These are phyloP conservation scores for Neofusicoccum cordaticola DNA, from an alignment of 2,329 filamentous ascomycete species.

Conservation along the genomic window DNA sequence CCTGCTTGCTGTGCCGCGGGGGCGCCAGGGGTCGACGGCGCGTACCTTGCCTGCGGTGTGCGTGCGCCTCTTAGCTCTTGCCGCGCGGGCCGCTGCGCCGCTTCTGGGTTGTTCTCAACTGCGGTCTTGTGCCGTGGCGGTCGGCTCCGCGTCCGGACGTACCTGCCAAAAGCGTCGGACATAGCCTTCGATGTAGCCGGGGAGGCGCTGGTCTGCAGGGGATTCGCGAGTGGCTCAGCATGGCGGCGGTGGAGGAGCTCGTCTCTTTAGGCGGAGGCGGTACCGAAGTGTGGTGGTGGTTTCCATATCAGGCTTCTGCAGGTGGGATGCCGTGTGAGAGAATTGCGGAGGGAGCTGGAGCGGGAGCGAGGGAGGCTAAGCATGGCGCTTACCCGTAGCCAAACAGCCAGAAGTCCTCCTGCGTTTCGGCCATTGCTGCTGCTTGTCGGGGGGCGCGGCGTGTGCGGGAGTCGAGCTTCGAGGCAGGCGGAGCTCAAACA, in stretches of 20 bases:
- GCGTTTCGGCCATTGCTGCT: conserved; percentile 3
- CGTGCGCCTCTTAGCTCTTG: background rate
- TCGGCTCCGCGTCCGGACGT: conserved; percentile 34
- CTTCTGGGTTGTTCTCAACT: background rate
- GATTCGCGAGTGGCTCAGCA: background rate
- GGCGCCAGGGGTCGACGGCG: background rate
- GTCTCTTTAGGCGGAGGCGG: background rate
- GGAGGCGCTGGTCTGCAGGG: conserved; percentile 71
- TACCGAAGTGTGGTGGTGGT: conserved; percentile 93
- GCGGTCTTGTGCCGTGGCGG: conserved; percentile 30
- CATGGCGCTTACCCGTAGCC: conserved; percentile 74
- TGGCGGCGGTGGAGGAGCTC: background rate
- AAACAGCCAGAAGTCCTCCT: conserved; percentile 87
- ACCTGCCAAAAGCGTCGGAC: conserved; percentile 98
- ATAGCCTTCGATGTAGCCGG: conserved; percentile 89
- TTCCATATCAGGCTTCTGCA: conserved; percentile 94
- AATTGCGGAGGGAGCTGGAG: background rate
- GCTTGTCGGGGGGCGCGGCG: too few relatives aligned
- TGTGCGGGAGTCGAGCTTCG: background rate
- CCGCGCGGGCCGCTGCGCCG: background rate
- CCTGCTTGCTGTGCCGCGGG: background rate
- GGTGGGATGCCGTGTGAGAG: background rate
- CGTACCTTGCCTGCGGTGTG: conserved; percentile 33
- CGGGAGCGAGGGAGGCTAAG: conserved; percentile 7
- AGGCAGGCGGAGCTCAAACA: background rate